Evolutionary conservation across 2,329 filamentous ascomycete species (phyloP).

Genomic region (Aspergillus intermedius): DNA sequence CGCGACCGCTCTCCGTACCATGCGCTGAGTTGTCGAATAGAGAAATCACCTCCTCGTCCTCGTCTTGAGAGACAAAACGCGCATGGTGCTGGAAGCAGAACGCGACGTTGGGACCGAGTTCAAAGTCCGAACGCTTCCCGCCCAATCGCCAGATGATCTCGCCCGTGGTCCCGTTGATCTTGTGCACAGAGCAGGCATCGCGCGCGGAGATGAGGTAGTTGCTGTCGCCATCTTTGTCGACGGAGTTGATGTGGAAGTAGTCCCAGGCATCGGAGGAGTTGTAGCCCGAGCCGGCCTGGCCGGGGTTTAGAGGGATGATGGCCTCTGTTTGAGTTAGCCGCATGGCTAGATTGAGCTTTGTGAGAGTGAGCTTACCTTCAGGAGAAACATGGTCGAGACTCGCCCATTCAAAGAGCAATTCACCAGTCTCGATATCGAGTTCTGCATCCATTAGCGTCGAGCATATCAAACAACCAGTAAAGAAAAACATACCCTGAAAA

Average conservation of each 20-base stretch:
- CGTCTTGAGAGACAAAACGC: slow-evolving; percentile 41
- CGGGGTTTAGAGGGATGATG: slow-evolving; percentile 42
- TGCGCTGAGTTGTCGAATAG: slow-evolving; percentile 52
- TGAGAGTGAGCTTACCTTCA: slow-evolving; percentile 28
- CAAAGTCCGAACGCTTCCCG: slow-evolving; percentile 41
- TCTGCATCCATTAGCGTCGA: slow-evolving; percentile 13
- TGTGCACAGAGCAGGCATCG: slow-evolving; percentile 43
- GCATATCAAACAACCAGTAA: slow-evolving; percentile 12
- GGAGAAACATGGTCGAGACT: slow-evolving; percentile 52
- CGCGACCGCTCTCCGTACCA: slow-evolving; percentile 27
- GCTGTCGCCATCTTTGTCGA: slow-evolving; percentile 34
- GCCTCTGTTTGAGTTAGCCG: slow-evolving; percentile 28
- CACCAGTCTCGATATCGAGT: slow-evolving; percentile 47
- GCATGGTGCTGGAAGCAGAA: slow-evolving; percentile 50
- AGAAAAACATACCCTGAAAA: slow-evolving; percentile 42
- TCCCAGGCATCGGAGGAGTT: slow-evolving; percentile 42
- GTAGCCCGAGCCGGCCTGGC: slow-evolving; percentile 35
- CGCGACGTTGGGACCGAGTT: slow-evolving; percentile 35
- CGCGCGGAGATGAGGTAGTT: slow-evolving; percentile 47
- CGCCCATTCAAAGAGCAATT: slow-evolving; percentile 54
- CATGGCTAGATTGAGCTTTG: too few species aligned
- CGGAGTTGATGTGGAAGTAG: slow-evolving; percentile 46
- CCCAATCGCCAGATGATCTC: slow-evolving; percentile 45
- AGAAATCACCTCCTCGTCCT: slow-evolving; percentile 45
- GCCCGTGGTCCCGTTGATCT: slow-evolving; percentile 41